These are phyloP conservation scores for Tricholoma bakamatsutake DNA, from an alignment of 768 basidiomycete genomes.

Conservation along the genomic window DNA sequence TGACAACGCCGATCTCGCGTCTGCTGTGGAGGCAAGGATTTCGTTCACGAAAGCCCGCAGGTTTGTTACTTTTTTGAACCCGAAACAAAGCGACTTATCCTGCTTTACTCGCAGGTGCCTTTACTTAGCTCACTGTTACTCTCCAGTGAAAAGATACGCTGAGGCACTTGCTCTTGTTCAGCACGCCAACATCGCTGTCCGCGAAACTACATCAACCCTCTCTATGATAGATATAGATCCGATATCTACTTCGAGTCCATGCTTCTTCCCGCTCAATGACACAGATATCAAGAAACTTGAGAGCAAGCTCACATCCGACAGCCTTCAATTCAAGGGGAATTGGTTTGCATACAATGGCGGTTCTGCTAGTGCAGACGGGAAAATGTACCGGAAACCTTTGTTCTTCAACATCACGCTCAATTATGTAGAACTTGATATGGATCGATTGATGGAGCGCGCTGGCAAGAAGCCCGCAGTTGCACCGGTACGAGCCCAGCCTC, in stretches of 20 bases:
- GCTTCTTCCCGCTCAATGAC: slow-evolving; percentile 50
- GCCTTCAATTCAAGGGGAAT: slow-evolving; percentile 53
- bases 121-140: slow-evolving; percentile 74
- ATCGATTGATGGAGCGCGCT: slow-evolving; percentile 60
- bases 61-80: slow-evolving; percentile 27
- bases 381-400: slow-evolving; percentile 69
- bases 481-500: slow-evolving; percentile 14
- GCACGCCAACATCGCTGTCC: slow-evolving; percentile 65
- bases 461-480: slow-evolving; percentile 43
- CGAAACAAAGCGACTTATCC: neutral
- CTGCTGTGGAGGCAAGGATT: slow-evolving; percentile 71
- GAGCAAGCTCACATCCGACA: slow-evolving; percentile 37
- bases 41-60: slow-evolving; percentile 71
- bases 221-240: slow-evolving; percentile 43
- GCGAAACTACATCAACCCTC: slow-evolving; percentile 57
- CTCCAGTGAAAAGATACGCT: slow-evolving; percentile 60
- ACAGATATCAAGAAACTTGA: slow-evolving; percentile 50
- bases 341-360: slow-evolving; percentile 83
- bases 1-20: slow-evolving; percentile 77
- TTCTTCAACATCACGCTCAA: slow-evolving; percentile 96
- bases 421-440: slow-evolving; percentile 85
- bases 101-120: slow-evolving; percentile 45
- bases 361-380: slow-evolving; percentile 33
- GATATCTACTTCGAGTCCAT: slow-evolving; percentile 33
- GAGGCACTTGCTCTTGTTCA: slow-evolving; percentile 69